These are phyloP conservation scores for Trifolium subterraneum DNA, from an alignment of 306 rosid species.

Conservation along the genomic window DNA sequence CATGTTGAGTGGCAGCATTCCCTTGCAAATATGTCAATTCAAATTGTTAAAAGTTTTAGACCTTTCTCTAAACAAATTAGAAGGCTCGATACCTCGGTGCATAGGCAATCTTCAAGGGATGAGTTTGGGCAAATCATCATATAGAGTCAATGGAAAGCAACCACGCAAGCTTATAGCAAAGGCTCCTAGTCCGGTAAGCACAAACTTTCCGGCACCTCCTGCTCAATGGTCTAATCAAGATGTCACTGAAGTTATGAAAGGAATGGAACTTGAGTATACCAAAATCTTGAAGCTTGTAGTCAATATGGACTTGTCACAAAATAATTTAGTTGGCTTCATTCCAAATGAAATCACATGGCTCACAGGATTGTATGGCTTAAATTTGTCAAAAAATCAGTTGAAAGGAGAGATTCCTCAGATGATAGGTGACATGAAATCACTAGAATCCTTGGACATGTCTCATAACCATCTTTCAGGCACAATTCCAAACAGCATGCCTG, in stretches of 20 bases:
- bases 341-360: constrained; percentile 19
- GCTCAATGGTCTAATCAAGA: neutral
- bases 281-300: constrained; percentile 1
- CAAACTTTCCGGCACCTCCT: too few species aligned
- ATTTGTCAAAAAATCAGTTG: constrained; percentile 33
- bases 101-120: constrained; percentile 29
- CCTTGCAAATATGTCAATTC: constrained; percentile 31
- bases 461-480: constrained; percentile 35
- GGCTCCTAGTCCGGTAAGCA: too few species aligned
- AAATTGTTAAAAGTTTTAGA: constrained; percentile 16
- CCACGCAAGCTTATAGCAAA: neutral
- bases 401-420: constrained; percentile 24
- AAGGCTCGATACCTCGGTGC: constrained; percentile 37
- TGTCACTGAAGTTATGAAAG: constrained; percentile 22
- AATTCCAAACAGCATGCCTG: constrained; percentile 31
- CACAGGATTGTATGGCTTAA: constrained; percentile 4
- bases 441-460: constrained; percentile 40
- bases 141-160: constrained; percentile 28
- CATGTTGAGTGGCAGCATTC: constrained; percentile 14
- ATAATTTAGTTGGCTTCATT: constrained; percentile 30
- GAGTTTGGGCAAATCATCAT: neutral
- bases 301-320: constrained; percentile 34
- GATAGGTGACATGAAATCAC: constrained; percentile 23
- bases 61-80: constrained; percentile 22
- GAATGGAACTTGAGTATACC: constrained; percentile 20